Conservation (phyloP, 2,329 filamentous ascomycete genomes). For the Phyllosticta citrichinensis region DNA sequence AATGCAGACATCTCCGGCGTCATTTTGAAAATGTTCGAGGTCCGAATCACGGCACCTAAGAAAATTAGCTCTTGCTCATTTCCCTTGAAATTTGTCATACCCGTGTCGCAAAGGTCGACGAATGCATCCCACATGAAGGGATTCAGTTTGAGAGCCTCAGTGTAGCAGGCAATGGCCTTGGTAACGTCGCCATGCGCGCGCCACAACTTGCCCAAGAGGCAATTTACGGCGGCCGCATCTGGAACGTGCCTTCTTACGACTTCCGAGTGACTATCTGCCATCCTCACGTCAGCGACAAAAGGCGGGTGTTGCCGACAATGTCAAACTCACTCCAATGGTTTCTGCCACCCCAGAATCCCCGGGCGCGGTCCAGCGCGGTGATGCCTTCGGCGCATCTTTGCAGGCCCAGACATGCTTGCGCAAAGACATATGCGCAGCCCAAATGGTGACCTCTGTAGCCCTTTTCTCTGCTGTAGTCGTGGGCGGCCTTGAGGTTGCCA, state of each 20-base stretch:
- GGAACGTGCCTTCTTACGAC: constrained; percentile 63
- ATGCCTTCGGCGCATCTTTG: constrained; percentile 75
- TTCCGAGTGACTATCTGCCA: constrained; percentile 59
- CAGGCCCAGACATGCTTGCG: constrained; percentile 73
- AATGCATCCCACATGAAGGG: constrained; percentile 99
- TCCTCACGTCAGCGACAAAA: not conserved
- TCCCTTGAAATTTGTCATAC: constrained; percentile 24
- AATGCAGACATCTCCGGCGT: constrained; percentile 52
- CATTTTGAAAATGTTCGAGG: constrained; percentile 77
- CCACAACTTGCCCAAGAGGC: constrained; percentile 79
- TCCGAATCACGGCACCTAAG: constrained; percentile 65
- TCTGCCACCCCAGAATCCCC: constrained; percentile 62
- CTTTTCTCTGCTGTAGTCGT: constrained; percentile 65
- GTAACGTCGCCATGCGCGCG: constrained; percentile 69
- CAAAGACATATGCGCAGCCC: constrained; percentile 85
- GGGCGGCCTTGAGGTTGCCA: constrained; percentile 75
- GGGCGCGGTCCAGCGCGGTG: constrained; percentile 71
- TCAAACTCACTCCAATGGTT: constrained; percentile 61
- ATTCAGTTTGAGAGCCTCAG: constrained; percentile 79
- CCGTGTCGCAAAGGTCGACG: constrained; percentile 71
- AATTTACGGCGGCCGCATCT: constrained; percentile 75
- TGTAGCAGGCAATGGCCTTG: constrained; percentile 76
- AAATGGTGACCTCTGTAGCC: constrained; percentile 65
- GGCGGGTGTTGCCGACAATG: not conserved
- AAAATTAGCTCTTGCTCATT: constrained; percentile 6